Percentiles rank a stretch among this genome's conserved stretches.
phyloP scores from a whole-genome alignment of 768 basidiomycete species.

The Krasilnikovozyma curviuscula region DNA sequence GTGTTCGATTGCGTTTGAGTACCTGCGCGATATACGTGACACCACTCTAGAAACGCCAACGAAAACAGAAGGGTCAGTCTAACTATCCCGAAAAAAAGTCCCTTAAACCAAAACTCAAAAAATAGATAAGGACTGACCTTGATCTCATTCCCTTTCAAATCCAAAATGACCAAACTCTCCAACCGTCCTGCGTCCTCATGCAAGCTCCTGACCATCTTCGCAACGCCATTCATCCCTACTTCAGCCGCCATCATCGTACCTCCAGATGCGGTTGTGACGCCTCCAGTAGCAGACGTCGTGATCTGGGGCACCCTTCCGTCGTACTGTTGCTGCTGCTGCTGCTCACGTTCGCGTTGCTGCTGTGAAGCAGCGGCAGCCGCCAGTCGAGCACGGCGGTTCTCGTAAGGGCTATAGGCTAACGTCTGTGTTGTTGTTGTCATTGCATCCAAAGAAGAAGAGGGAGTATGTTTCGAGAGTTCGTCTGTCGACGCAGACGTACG shows the following conservation, averaged over 20 bases:
- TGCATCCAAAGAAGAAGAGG: conserved; percentile 23
- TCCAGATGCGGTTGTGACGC: too few relatives aligned
- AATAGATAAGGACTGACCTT: conserved; percentile 36
- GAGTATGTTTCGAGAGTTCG: conserved; percentile 15
- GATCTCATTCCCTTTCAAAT: conserved; percentile 81
- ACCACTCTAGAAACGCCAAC: conserved; percentile 35
- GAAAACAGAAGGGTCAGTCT: neutral
- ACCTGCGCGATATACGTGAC: conserved; percentile 86
- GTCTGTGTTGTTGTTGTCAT: conserved; percentile 3
- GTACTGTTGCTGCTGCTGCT: too few relatives aligned
- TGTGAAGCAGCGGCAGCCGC: too few relatives aligned
- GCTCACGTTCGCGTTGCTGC: too few relatives aligned
- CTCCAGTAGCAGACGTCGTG: too few relatives aligned
- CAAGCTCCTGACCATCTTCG: conserved; percentile 65
- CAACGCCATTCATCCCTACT: conserved; percentile 83
- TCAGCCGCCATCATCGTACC: conserved; percentile 6
- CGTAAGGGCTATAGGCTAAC: too few relatives aligned
- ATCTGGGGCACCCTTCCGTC: too few relatives aligned
- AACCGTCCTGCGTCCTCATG: too few relatives aligned
- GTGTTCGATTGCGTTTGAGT: conserved; percentile 79
- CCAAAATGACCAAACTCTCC: conserved; percentile 69
- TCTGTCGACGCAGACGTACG: conserved; percentile 31
- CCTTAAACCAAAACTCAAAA: neutral
- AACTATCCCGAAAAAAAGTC: neutral
- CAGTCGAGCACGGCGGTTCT: too few relatives aligned